phyloP scores from a whole-genome alignment of 257 asterid species.

The Ilex asprella region DNA sequence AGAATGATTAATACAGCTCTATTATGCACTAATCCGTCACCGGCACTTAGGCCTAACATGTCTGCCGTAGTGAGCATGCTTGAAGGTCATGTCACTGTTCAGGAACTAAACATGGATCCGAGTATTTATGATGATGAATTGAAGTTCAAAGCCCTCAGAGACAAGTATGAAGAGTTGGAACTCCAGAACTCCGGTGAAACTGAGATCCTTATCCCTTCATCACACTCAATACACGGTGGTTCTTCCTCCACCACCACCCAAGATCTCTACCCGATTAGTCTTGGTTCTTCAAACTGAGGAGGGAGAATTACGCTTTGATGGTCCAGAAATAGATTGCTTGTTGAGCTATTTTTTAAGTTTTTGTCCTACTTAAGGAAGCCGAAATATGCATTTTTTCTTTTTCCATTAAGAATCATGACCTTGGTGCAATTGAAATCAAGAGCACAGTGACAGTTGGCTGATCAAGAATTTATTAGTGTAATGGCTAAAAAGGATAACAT shows the following conservation, averaged over 20 bases:
- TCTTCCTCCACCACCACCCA: conserved; percentile 9
- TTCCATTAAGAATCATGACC: no score
- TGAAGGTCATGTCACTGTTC: conserved; percentile 31
- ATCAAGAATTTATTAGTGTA: no score
- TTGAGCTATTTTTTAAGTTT: no score
- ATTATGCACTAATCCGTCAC: conserved; percentile 58
- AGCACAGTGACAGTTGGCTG: no score
- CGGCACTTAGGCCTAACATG: conserved; percentile 62
- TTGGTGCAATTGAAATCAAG: no score
- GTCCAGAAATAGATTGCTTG: no score
- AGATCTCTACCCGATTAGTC: conserved; percentile 2
- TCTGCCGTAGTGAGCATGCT: conserved; percentile 51
- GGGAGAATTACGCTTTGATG: not conserved
- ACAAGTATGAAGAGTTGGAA: conserved; percentile 31
- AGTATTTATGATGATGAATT: conserved; percentile 28
- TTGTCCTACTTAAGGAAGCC: no score
- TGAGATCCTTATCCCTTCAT: conserved; percentile 6
- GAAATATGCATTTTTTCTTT: no score
- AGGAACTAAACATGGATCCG: conserved; percentile 37
- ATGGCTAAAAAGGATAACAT: no score
- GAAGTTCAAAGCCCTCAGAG: conserved; percentile 38
- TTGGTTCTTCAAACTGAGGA: not conserved
- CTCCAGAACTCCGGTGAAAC: conserved; percentile 15
- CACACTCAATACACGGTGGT: conserved; percentile 2
- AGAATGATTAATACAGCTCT: conserved; percentile 46